These are phyloP conservation scores for Colletotrichum nymphaeae DNA, from an alignment of 2,329 filamentous ascomycete species.

Conservation along the genomic window DNA sequence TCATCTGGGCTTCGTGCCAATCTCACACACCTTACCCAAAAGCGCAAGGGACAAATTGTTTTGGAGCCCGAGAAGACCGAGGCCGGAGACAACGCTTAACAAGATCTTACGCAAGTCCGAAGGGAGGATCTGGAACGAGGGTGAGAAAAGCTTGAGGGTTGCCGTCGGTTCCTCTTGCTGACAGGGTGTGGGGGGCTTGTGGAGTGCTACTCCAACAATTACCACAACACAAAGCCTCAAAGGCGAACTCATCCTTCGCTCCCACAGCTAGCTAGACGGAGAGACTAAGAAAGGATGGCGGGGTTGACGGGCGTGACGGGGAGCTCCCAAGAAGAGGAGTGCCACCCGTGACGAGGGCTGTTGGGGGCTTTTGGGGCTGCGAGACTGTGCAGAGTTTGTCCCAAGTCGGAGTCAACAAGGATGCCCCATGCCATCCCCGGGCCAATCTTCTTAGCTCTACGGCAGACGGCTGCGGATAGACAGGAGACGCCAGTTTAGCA, in stretches of 20 bases:
- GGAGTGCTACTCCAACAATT: background rate
- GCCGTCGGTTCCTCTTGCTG: background rate
- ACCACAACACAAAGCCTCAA: background rate
- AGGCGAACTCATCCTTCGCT: background rate
- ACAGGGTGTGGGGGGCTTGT: background rate
- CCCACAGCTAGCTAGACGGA: too few relatives aligned
- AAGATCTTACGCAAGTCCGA: background rate
- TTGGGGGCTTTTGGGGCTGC: background rate
- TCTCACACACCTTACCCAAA: background rate
- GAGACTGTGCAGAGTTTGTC: constrained; percentile 8
- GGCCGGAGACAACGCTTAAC: background rate
- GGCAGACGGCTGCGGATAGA: background rate
- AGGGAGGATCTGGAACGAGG: background rate
- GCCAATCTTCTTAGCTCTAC: constrained; percentile 2
- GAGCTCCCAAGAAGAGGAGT: background rate
- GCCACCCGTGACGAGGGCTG: constrained; percentile 19
- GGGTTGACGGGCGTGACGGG: background rate
- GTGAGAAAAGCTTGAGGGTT: constrained; percentile 11
- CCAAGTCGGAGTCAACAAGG: constrained; percentile 6
- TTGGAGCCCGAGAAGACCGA: background rate
- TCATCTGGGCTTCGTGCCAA: background rate
- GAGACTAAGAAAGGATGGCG: background rate
- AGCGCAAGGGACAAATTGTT: background rate
- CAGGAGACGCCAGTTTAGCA: background rate
- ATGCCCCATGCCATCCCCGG: background rate